phyloP scores from a whole-genome alignment of 768 basidiomycete genomes.

The Gautieria morchelliformis region DNA sequence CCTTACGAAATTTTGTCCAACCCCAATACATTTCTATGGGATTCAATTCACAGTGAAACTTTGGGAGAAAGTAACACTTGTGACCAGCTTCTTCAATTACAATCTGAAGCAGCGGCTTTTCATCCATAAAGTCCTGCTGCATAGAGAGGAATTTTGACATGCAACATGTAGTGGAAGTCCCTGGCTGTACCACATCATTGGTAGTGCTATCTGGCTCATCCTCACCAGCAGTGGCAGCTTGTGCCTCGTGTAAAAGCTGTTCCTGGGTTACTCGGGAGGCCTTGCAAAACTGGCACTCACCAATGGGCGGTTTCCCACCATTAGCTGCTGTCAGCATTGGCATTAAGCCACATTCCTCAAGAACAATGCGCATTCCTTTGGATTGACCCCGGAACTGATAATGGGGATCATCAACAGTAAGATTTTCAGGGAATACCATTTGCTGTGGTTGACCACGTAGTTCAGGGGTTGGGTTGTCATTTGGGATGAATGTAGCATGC shows the following conservation, averaged over 20 bases:
- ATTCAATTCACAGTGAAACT: conserved; percentile 25
- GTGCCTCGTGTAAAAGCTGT: conserved; percentile 6
- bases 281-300: conserved; percentile 13
- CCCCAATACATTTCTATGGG: conserved; percentile 16
- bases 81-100: conserved; percentile 20
- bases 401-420: conserved; percentile 7
- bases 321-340: conserved; percentile 4
- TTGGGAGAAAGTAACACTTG: conserved; percentile 20
- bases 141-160: conserved; percentile 5
- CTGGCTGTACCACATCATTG: not conserved
- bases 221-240: conserved; percentile 8
- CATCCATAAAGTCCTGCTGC: conserved; percentile 20
- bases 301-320: conserved; percentile 9
- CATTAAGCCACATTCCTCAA: conserved; percentile 12
- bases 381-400: conserved; percentile 11
- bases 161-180: conserved; percentile 1
- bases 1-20: conserved; percentile 3
- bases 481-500: conserved; percentile 29
- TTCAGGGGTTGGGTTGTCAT: conserved; percentile 21
- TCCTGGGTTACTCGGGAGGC: conserved; percentile 14
- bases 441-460: conserved; percentile 22
- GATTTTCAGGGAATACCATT: conserved; percentile 25
- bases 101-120: conserved; percentile 18
- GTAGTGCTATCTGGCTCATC: conserved; percentile 6
- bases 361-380: conserved; percentile 16